phyloP scores from a whole-genome alignment of 2,329 filamentous ascomycete genomes.

The Scleromitrula shiraiana region DNA sequence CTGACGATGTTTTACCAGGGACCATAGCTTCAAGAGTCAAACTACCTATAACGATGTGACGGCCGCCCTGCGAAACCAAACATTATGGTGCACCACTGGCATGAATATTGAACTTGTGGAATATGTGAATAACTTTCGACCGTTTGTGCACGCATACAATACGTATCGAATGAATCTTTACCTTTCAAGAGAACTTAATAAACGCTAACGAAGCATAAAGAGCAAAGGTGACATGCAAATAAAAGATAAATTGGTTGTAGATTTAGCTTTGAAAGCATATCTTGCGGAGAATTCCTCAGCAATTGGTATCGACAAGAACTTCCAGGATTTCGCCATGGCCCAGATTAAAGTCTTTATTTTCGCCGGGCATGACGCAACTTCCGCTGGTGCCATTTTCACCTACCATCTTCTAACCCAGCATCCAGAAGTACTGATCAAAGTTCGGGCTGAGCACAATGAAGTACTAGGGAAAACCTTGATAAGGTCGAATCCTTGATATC shows the following conservation, averaged over 20 bases:
- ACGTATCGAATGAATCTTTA: conserved; percentile 2
- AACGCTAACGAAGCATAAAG: neutral
- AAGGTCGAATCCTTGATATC: conserved; percentile 5
- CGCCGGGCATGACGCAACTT: conserved; percentile 22
- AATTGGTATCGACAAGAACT: neutral
- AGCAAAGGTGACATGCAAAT: neutral
- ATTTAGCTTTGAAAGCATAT: conserved; percentile 2
- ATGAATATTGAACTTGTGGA: neutral
- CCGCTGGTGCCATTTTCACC: conserved; percentile 8
- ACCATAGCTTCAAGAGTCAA: neutral
- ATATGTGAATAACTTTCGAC: conserved; percentile 2
- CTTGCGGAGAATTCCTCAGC: neutral
- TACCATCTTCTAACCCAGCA: conserved; percentile 15
- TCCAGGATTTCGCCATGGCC: neutral
- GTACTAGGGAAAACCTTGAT: conserved; percentile 14
- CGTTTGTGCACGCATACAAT: neutral
- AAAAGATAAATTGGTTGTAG: conserved; percentile 7
- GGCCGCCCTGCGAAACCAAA: neutral
- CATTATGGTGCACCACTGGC: neutral
- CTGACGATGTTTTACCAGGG: neutral
- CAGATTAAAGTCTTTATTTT: conserved; percentile 18
- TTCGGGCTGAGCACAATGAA: conserved; percentile 17
- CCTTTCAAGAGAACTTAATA: neutral
- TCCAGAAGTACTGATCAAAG: conserved; percentile 7
- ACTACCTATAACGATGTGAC: neutral